Base-by-base conservation (phyloP, 2,329 filamentous ascomycete species). In the Fusarium liriodendri region DNA sequence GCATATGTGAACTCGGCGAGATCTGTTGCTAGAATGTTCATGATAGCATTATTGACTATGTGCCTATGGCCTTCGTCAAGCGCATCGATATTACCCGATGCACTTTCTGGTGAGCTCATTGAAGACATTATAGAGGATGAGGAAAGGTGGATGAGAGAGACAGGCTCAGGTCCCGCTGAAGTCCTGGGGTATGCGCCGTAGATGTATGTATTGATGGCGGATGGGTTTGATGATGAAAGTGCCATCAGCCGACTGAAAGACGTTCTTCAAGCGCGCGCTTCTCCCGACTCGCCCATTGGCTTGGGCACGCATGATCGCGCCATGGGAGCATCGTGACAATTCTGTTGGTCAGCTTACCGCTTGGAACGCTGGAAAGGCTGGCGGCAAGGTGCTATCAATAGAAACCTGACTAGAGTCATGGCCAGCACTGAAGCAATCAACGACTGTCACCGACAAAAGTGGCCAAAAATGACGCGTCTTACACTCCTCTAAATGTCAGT, bases 1-100 rank as follows among this genome's bases (percentile, higher is more conserved):
- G 69, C 69, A 7, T 59, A 70, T 6, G 58, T 32, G 0, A 10
- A 45, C 7, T 72, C 68, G 6, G 72, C 54, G 6, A 35, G n/a
- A 10, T 74, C 42, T 1, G 64, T 72, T 5, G 29, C n/a, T 0
- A 72, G 1, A 0, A 71, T 20, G 1, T 72, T 72, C 0, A 3
- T n/a, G 2, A 71, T 25, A 1, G 69, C 69, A 27, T 33, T 14
- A 1, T 59, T n/a, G 1, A 71, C 2, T 0, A 9, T 2, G 0
- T 20, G 8, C n/a, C 25, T 45, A 3, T 58, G 54, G 3, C 27
- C 6, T 2, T 27, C 3, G 0, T 35, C 22, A 2, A 71, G 22
- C 7, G 13, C 42, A 47, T 9, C 22, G 42, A 47, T 47, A 25
- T 4, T 27, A 27, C 42, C 2, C 42, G 14, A 47, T 27, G 42